These are phyloP conservation scores for Phytopythium montanum DNA, from an alignment of 352 stramenopile species.

Conservation along the genomic window DNA sequence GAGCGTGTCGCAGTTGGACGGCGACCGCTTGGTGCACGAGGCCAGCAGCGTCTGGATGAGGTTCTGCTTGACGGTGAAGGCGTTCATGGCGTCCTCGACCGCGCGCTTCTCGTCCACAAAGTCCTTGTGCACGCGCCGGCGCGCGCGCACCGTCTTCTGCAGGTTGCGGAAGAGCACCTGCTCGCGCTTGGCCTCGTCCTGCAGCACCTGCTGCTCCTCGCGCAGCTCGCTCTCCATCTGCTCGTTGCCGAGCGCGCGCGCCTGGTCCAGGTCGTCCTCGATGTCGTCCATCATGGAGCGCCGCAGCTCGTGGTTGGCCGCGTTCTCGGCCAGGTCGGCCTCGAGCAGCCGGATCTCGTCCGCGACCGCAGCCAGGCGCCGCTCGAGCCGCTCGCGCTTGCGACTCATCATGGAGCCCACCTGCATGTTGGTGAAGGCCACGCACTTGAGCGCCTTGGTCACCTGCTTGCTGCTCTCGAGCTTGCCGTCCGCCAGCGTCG, in stretches of 20 bases:
- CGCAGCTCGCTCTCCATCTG: conserved; percentile 44
- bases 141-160: conserved; percentile 35
- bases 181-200: conserved; percentile 44
- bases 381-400: conserved; percentile 41
- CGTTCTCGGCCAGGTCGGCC: conserved; percentile 47
- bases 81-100: conserved; percentile 40
- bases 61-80: conserved; percentile 52
- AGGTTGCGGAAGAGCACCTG: conserved; percentile 41
- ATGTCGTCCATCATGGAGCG: conserved; percentile 40
- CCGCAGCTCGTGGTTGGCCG: conserved; percentile 41
- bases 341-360: conserved; percentile 56
- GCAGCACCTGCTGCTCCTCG: conserved; percentile 42
- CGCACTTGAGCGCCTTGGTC: conserved; percentile 62
- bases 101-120: conserved; percentile 29
- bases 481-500: conserved; percentile 17
- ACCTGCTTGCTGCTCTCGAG: conserved; percentile 50
- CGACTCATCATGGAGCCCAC: conserved; percentile 51
- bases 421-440: conserved; percentile 59
- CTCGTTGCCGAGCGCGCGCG: conserved; percentile 46
- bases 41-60: conserved; percentile 55
- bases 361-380: conserved; percentile 32
- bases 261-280: conserved; percentile 49
- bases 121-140: conserved; percentile 27
- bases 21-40: conserved; percentile 34
- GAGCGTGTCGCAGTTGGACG: conserved; percentile 19